Percentiles rank a stretch among this genome's conserved stretches.
Conservation (phyloP, 768 basidiomycete species). For the Scleroderma citrinum region DNA sequence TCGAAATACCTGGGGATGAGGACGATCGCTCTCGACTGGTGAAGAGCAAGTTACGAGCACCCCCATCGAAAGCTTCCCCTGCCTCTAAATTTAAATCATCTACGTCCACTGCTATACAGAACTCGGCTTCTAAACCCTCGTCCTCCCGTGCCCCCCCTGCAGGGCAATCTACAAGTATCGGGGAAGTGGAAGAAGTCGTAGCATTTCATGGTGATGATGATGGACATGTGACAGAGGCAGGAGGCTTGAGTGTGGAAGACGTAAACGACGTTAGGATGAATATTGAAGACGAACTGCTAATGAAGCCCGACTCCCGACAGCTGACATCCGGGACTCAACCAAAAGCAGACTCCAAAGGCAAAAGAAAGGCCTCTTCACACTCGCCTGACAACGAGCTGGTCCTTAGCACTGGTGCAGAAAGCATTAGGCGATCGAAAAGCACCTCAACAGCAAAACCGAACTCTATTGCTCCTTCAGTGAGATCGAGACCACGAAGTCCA, state of each 20-base stretch:
- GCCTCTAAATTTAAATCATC: constrained; percentile 1
- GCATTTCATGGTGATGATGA: constrained; percentile 9
- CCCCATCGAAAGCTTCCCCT: neutral
- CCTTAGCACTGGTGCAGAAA: neutral
- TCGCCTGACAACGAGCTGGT: neutral
- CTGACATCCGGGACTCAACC: neutral
- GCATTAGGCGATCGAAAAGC: neutral
- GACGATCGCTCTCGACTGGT: constrained; percentile 3
- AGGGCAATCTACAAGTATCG: constrained; percentile 15
- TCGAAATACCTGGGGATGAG: constrained; percentile 19
- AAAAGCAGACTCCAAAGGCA: neutral
- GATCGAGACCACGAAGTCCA: neutral
- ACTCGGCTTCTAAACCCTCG: constrained; percentile 1
- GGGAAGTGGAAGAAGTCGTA: constrained; percentile 24
- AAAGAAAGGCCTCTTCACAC: neutral
- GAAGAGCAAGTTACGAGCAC: neutral
- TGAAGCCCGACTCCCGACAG: neutral
- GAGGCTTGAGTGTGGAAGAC: neutral
- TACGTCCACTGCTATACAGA: constrained; percentile 5
- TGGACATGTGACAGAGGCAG: constrained; percentile 4
- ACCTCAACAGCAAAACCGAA: neutral
- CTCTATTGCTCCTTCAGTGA: neutral
- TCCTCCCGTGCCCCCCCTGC: constrained; percentile 1
- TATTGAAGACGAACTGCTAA: constrained; percentile 4
- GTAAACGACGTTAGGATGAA: neutral